phyloP scores from a whole-genome alignment of 2,329 filamentous ascomycete genomes.

The Zarea fungicola region DNA sequence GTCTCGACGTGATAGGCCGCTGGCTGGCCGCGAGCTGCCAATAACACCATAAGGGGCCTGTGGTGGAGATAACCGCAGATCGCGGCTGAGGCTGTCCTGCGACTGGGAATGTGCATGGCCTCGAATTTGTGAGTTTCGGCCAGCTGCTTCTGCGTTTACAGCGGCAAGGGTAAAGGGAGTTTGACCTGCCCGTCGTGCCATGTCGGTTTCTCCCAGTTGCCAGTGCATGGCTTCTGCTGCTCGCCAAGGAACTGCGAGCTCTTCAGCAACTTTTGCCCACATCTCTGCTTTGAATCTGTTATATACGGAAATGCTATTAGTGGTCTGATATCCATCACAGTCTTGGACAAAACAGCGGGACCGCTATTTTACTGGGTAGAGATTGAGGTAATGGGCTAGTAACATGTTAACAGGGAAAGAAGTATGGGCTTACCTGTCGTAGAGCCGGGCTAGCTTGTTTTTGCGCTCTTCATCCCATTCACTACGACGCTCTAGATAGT shows the following conservation, averaged over 20 bases:
- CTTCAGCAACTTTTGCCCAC: constrained; percentile 93
- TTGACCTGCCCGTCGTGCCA: constrained; percentile 87
- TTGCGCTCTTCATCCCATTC: constrained; percentile 98
- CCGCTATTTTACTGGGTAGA: neutral
- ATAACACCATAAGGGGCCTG: constrained; percentile 35
- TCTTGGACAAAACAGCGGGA: neutral
- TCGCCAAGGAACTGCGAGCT: constrained; percentile 92
- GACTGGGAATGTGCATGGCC: constrained; percentile 40
- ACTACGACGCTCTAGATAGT: constrained; percentile 87
- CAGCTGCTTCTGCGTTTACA: constrained; percentile 40
- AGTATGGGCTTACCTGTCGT: constrained; percentile 76
- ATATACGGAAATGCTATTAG: neutral
- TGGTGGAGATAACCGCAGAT: constrained; percentile 37
- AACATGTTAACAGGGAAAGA: neutral
- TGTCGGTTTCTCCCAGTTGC: constrained; percentile 89
- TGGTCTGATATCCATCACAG: neutral
- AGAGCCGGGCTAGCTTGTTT: constrained; percentile 89
- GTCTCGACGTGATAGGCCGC: constrained; percentile 9
- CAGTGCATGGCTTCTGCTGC: constrained; percentile 98
- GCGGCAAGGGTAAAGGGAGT: constrained; percentile 72
- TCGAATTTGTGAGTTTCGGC: constrained; percentile 33
- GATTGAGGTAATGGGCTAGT: constrained; percentile 17
- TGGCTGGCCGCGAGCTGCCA: constrained; percentile 15
- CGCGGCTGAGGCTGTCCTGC: constrained; percentile 40
- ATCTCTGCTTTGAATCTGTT: constrained; percentile 96